Percentiles rank a stretch among this genome's conserved stretches.
Conservation (phyloP, 2,329 filamentous ascomycete species). For the Volutella citrinella region DNA sequence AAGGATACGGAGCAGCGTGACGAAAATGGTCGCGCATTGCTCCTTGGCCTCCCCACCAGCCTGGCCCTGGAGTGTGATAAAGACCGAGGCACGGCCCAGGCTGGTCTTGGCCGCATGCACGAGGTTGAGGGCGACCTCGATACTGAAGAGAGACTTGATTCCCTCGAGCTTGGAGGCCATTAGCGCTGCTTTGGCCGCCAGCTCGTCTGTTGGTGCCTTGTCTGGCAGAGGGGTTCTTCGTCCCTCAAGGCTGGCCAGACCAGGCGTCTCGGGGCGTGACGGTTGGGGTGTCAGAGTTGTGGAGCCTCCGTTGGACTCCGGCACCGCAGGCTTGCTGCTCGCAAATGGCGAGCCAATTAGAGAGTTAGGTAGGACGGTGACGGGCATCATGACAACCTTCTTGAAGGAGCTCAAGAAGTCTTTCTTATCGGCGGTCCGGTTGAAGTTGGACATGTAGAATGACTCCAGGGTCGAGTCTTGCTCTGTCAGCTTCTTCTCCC, state of each 20-base stretch:
- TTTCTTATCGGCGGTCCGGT: conserved; percentile 90
- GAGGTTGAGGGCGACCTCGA: conserved; percentile 87
- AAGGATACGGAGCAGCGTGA: conserved; percentile 77
- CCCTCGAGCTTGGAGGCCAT: conserved; percentile 94
- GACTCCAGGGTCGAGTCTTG: conserved; percentile 89
- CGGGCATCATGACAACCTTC: conserved; percentile 98
- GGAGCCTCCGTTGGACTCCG: conserved; percentile 21
- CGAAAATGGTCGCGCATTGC: conserved; percentile 88
- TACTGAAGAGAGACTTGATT: conserved; percentile 92
- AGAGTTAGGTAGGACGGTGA: conserved; percentile 79
- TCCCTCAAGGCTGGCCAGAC: conserved; percentile 34
- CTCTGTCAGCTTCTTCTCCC: conserved; percentile 90
- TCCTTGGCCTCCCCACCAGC: conserved; percentile 79
- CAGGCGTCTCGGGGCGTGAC: conserved; percentile 51
- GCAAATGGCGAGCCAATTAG: conserved; percentile 58
- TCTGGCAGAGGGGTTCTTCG: conserved; percentile 42
- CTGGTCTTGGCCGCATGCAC: conserved; percentile 87
- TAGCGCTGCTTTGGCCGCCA: conserved; percentile 94
- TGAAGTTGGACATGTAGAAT: conserved; percentile 94
- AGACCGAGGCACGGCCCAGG: conserved; percentile 79
- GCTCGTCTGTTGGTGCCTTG: conserved; percentile 81
- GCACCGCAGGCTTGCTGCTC: conserved; percentile 35
- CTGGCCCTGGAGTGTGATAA: conserved; percentile 76
- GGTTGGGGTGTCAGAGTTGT: conserved; percentile 31
- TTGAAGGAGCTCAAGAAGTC: conserved; percentile 96